A percentile compares a stretch with the other conserved stretches of the same genome.
These are phyloP conservation scores for Glaciozyma martinii DNA, from an alignment of 768 basidiomycete genomes.

Conservation along the genomic window DNA sequence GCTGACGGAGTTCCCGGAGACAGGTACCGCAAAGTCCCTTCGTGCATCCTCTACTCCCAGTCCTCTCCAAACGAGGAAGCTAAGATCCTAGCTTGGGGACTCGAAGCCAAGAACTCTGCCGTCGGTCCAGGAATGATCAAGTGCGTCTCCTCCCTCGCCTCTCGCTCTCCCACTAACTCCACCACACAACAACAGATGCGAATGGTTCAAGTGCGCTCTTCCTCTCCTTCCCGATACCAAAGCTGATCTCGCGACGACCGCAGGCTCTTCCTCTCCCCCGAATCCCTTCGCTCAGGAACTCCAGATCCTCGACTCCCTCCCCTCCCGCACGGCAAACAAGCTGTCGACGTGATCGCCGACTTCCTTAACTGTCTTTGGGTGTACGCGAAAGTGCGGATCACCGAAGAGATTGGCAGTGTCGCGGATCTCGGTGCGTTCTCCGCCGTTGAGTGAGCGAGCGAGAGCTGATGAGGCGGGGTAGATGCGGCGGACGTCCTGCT, in stretches of 20 bases:
- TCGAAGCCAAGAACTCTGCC: slow-evolving; percentile 57
- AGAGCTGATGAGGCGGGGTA: slow-evolving; percentile 35
- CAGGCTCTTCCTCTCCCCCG: slow-evolving; percentile 66
- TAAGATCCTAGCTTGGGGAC: slow-evolving; percentile 69
- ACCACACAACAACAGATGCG: slow-evolving; percentile 6
- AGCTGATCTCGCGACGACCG: too few relatives aligned
- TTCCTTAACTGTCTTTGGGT: slow-evolving; percentile 77
- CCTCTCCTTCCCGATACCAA: too few relatives aligned
- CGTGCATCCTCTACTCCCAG: slow-evolving; percentile 61
- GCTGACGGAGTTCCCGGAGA: slow-evolving; percentile 8
- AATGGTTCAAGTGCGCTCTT: slow-evolving; percentile 52
- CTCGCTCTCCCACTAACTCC: neutral
- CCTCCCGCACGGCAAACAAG: slow-evolving; percentile 67
- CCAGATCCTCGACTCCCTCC: slow-evolving; percentile 64
- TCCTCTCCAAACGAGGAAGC: slow-evolving; percentile 50
- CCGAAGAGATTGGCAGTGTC: slow-evolving; percentile 73
- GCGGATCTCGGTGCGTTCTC: slow-evolving; percentile 63
- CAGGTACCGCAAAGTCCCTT: slow-evolving; percentile 49
- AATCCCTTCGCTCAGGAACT: slow-evolving; percentile 59
- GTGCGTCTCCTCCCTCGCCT: neutral
- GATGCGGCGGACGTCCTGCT: slow-evolving; percentile 76
- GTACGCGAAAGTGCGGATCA: slow-evolving; percentile 77
- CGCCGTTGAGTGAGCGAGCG: too few relatives aligned
- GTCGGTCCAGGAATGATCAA: slow-evolving; percentile 46
- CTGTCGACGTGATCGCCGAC: slow-evolving; percentile 71